A percentile compares a stretch with the other conserved stretches of the same genome.
Evolutionary conservation across 768 basidiomycete species (phyloP).

Genomic region (Phylloporus sp.): DNA sequence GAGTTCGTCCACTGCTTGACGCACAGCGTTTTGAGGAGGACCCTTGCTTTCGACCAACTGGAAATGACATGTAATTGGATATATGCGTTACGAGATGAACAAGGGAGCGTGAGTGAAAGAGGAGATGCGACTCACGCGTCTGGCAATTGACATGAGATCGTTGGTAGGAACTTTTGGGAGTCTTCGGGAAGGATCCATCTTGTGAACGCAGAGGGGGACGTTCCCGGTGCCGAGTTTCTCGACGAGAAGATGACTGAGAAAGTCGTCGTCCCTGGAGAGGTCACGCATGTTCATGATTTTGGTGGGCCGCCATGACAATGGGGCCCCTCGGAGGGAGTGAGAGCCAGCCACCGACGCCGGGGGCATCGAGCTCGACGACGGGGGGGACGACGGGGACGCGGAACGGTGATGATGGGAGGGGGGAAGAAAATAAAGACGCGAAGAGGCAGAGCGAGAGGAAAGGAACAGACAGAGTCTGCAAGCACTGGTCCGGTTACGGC

Average conservation of each 20-base stretch:
- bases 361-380: constrained; percentile 31
- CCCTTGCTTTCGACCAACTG: constrained; percentile 59
- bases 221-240: constrained; percentile 80
- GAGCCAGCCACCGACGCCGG: constrained; percentile 25
- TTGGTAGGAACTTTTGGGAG: constrained; percentile 70
- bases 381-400: constrained; percentile 23
- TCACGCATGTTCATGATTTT: constrained; percentile 90
- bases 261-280: constrained; percentile 87
- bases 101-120: constrained; percentile 24
- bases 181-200: constrained; percentile 76
- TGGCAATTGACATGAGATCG: constrained; percentile 65
- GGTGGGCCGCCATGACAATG: constrained; percentile 67
- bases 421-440: constrained; percentile 29
- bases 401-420: constrained; percentile 4
- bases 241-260: constrained; percentile 82
- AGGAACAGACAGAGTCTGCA: constrained; percentile 17
- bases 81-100: constrained; percentile 21
- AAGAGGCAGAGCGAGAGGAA: constrained; percentile 26
- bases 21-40: constrained; percentile 52
- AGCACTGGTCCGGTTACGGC: constrained; percentile 33
- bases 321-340: constrained; percentile 19
- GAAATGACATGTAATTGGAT: constrained; percentile 12
- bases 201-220: constrained; percentile 82
- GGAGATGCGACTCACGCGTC: constrained; percentile 56
- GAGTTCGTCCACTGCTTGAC: constrained; percentile 72